Base-by-base conservation (phyloP, 345 rosid genomes). In the Passiflora organensis region DNA sequence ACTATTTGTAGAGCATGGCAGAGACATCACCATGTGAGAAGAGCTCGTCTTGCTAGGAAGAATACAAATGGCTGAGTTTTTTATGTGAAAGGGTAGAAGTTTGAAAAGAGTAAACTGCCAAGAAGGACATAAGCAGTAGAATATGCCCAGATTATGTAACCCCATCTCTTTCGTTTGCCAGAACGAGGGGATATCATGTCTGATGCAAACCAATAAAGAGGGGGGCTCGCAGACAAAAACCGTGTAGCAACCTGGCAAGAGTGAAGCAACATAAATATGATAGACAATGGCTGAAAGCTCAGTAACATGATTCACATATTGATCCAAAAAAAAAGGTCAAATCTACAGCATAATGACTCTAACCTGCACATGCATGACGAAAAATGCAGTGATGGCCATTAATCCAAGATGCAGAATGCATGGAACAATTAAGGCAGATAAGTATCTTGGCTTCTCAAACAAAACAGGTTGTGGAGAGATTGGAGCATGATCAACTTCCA, bases 361-460 rank as follows among this genome's bases (percentile, higher is more conserved):
- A 32, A 84, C 98, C 96, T 89, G 96, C 45, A 86, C 96, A 56
- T 91, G 95, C 97, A 86, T 84, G 69, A 89, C 66, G 48, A 89
- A 82, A 63, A 91, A 80, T 17, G 95, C 84, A 2, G 95, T 86
- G 62, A 77, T 79, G 64, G 72, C 77, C 97, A 84, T 76, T 72
- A 93, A 63, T 45, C 82, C 79, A 76, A 82, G 52, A 66, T 85
- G 97, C 55, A 83, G 62, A 20, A 76, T 70, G 69, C 87, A 86
- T 14, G 96, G 95, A 32, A 89, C 74, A 20, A 78, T 67, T 48
- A 62, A 72, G 57, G 78, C 68, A 51, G 85, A 78, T 45, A 73
- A 58, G 59, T 65, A 76, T 58, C 81, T 73, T 37, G 66, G 56
- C 51, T 65, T 71, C 48, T 60, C 67, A 10, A 67, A 34, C n/a